These are phyloP conservation scores for Ciborinia camelliae DNA, from an alignment of 2,329 filamentous ascomycete genomes.

Conservation along the genomic window DNA sequence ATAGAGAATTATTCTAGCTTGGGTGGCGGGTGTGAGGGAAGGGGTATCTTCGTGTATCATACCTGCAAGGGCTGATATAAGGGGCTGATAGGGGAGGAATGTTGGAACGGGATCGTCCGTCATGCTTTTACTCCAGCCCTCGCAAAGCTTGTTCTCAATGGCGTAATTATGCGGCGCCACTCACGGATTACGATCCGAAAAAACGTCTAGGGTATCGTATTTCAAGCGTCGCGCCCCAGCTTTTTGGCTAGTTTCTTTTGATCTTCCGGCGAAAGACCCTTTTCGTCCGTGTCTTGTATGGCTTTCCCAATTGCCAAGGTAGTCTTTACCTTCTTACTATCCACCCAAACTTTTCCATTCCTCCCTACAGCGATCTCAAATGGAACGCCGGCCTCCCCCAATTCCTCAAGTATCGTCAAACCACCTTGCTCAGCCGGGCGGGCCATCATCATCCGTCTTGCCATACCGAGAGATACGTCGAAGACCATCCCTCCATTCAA, in stretches of 20 bases:
- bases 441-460: slow-evolving; percentile 70
- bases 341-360: slow-evolving; percentile 91
- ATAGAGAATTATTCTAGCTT: neutral
- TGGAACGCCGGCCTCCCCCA: slow-evolving; percentile 70
- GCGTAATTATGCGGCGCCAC: slow-evolving; percentile 6
- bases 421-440: slow-evolving; percentile 59
- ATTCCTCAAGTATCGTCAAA: slow-evolving; percentile 72
- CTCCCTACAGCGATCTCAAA: slow-evolving; percentile 94
- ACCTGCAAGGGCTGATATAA: neutral
- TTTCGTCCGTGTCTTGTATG: slow-evolving; percentile 72
- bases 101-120: neutral
- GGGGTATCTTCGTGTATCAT: neutral
- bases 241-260: slow-evolving; percentile 69
- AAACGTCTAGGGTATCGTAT: slow-evolving; percentile 15
- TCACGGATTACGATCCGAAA: too few relatives aligned
- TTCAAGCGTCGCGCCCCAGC: slow-evolving; percentile 40
- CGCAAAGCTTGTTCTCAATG: neutral
- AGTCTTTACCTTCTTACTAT: slow-evolving; percentile 69
- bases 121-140: neutral
- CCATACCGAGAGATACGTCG: slow-evolving; percentile 73
- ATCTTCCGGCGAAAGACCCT: slow-evolving; percentile 57
- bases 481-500: slow-evolving; percentile 85
- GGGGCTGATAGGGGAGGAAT: slow-evolving; percentile 5
- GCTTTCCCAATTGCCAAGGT: slow-evolving; percentile 77
- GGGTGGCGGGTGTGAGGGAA: neutral